Percentiles rank a stretch among this genome's conserved stretches.
phyloP scores from a whole-genome alignment of 176 grass and related monocot genomes.

The Leersia perrieri region DNA sequence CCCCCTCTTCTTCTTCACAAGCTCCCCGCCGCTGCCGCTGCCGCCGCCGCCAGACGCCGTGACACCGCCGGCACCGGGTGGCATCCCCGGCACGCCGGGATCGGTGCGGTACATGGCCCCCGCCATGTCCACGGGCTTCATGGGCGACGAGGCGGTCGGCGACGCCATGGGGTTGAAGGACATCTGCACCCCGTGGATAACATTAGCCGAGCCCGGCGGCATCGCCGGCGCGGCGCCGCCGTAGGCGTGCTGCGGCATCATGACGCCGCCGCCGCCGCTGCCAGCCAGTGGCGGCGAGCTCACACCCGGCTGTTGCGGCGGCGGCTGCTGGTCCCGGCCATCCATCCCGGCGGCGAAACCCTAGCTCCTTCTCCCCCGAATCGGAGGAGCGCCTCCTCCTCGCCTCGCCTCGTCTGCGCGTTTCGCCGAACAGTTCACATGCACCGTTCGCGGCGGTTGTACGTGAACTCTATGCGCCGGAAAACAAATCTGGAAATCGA shows the following conservation, averaged over 20 bases:
- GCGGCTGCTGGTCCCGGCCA: conserved; percentile 32
- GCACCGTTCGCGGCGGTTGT: conserved; percentile 30
- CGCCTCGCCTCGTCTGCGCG: background rate
- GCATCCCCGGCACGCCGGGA: conserved; percentile 22
- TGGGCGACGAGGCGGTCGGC: conserved; percentile 26
- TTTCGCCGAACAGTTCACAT: conserved; percentile 25
- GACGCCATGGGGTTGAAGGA: conserved; percentile 52
- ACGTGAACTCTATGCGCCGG: conserved; percentile 19
- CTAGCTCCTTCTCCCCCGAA: conserved; percentile 15
- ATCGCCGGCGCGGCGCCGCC: conserved; percentile 23
- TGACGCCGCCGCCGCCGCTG: conserved; percentile 22
- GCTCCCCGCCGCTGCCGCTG: conserved; percentile 46
- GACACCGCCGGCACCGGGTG: background rate
- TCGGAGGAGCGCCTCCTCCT: background rate
- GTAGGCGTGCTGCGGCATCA: conserved; percentile 51
- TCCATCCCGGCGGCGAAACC: conserved; percentile 50
- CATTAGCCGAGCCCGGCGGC: conserved; percentile 20
- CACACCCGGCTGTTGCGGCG: conserved; percentile 1
- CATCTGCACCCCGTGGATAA: conserved; percentile 51
- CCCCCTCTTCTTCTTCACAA: conserved; percentile 90
- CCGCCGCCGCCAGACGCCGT: background rate
- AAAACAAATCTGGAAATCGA: conserved; percentile 39
- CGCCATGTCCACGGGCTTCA: conserved; percentile 40
- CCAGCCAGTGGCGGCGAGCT: conserved; percentile 21
- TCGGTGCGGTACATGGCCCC: conserved; percentile 31